phyloP scores from a whole-genome alignment of 768 basidiomycete species.

The Lactifluus piperatus region DNA sequence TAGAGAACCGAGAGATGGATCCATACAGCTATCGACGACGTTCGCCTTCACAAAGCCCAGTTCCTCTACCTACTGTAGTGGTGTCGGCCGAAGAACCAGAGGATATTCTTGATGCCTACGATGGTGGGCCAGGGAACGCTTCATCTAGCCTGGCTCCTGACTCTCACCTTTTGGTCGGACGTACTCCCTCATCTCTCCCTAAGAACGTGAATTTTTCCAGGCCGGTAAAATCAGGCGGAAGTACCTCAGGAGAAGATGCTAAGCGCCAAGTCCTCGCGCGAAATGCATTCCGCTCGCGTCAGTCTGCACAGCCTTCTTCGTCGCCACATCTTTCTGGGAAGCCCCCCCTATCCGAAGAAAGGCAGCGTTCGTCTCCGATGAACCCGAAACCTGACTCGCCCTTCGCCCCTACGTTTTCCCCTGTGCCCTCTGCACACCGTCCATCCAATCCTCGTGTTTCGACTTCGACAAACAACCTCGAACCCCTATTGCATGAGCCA shows the following conservation, averaged over 20 bases:
- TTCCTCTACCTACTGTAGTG: conserved; percentile 41
- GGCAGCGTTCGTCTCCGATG: too few relatives aligned
- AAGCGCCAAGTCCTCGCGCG: conserved; percentile 47
- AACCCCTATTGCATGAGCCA: conserved; percentile 5
- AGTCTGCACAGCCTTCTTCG: not conserved
- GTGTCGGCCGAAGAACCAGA: conserved; percentile 37
- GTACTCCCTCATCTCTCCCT: conserved; percentile 38
- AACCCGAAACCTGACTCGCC: not conserved
- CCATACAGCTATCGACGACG: conserved; percentile 19
- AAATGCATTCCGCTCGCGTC: conserved; percentile 35
- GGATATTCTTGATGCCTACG: not conserved
- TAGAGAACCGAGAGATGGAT: conserved; percentile 10
- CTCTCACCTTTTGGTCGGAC: conserved; percentile 21
- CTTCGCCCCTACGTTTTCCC: not conserved
- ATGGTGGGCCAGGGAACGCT: not conserved
- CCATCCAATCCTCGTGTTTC: conserved; percentile 5
- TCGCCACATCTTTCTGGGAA: not conserved
- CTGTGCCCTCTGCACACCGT: not conserved
- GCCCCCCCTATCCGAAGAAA: conserved; percentile 4
- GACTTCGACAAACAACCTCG: conserved; percentile 7
- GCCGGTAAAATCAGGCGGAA: conserved; percentile 42
- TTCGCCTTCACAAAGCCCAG: conserved; percentile 10
- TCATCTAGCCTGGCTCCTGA: conserved; percentile 23
- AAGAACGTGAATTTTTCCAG: conserved; percentile 54
- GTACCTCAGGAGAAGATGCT: conserved; percentile 31